Base-by-base conservation (phyloP, 495 filamentous ascomycete genomes). In the Talaromyces ruber region DNA sequence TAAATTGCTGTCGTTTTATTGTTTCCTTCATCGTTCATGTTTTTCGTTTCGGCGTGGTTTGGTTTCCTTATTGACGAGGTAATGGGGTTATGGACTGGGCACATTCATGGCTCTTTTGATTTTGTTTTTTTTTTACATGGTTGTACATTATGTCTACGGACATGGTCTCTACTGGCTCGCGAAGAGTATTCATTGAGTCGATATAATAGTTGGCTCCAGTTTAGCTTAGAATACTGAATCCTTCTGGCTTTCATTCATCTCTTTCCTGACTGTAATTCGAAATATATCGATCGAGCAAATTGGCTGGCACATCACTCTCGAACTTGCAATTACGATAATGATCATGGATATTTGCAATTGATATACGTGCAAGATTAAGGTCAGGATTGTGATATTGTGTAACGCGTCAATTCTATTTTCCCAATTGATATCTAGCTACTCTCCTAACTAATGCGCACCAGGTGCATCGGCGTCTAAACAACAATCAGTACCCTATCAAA, bases 61-160 rank as follows among this genome's bases (percentile, higher is more conserved):
- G 82, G 85, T 88, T 84, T 79, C 77, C 76, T 78, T 80, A 82
- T 84, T 87, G 78, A 85, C 81, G 86, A 87, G 89, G 90, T 88
- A 86, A 90, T 86, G 90, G 90, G 91, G 89, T 93, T 88, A 86
- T 87, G 88, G 86, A 78, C 80, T 82, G 84, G 84, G 74, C 78
- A 79, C 87, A 82, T 84, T 81, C 81, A 89, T 81, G 90, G 89
- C 84, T 85, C 85, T 84, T 39, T 39, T 78, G 82, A 85, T 88
- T 83, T 76, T 78, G 71, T 70, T 76, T 80, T 85, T 81, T 67
- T 81, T 81, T 80, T 73, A 88, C 84, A 84, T 84, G 88, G 87
- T 86, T 96, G 91, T 96, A 96, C 84, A 94, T 92, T 94, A 93
- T 87, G 79, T 82, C 87, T 81, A 84, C 80, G 84, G 88, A 77